Evolutionary conservation across 1,284 basidiomycete genomes (phyloP), one percentile per base, ranked within the genome.

Genomic region (Ganoderma lucidum): DNA sequence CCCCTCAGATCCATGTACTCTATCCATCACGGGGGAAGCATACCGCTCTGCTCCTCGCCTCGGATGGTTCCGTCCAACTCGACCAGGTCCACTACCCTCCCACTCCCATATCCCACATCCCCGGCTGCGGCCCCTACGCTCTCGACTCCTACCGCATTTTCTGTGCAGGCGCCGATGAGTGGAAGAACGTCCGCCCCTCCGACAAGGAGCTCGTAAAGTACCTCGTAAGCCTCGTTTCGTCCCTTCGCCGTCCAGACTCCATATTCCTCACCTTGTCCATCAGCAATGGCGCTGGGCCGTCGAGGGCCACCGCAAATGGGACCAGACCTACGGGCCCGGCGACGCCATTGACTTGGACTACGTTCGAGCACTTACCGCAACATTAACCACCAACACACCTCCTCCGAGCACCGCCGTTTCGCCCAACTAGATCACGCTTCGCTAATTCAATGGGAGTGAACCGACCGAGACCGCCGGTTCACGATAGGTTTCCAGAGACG

Each of bases 91-190:
- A 70, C 42, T 88, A 87, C 70, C 81, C 83, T 5, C 76, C 79
- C 9, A 87, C 85, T 1, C 80, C 84, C 0, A 80, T 88, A 53
- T 86, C 87, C 14, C 85, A 88, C 73, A 80, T 88, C 10, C 88
- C 88, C 0, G 89, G 89, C 0, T 81, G 85, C 0, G 90, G 90
- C 0, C 81, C 82, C 1, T 92, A 92, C 70, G 91, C 91, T 0
- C 81, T 90, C 0, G 90, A 92, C 74, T 91, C 89, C 2, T 90
- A 90, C 72, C 83, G 89, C 42, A 90, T 92, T 23, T 92, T 90
- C 75, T 90, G 87, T 66, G 78, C 77, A 66, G 67, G 76, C 68
- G 63, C 73, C 41, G 74, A 84, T 3, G 86, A 86, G 66, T 92
- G 90, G 90, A 87, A 86, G 73, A 42, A 70, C 0, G 90, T 91